Conservation (phyloP, 345 rosid genomes). For the Brassica cretica region DNA sequence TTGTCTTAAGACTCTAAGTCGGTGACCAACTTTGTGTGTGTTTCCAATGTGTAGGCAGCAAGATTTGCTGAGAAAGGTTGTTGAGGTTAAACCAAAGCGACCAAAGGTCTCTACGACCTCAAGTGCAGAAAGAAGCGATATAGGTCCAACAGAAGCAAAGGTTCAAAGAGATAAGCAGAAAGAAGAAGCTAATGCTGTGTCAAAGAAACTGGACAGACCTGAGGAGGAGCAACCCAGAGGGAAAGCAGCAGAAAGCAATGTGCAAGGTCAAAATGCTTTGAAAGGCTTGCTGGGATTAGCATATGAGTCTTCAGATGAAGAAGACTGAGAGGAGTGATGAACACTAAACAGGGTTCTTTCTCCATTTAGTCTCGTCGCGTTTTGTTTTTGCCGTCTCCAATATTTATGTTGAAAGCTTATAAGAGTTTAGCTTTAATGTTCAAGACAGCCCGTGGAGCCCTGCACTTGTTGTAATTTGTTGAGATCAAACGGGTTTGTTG, state of each 20-base stretch:
- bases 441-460: neutral
- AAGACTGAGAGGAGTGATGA: conserved; percentile 38
- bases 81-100: conserved; percentile 85
- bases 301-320: conserved; percentile 87
- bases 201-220: conserved; percentile 27
- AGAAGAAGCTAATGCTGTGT: conserved; percentile 30
- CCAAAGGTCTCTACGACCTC: conserved; percentile 45
- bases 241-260: conserved; percentile 27
- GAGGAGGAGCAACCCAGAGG: conserved; percentile 35
- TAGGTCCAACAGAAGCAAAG: conserved; percentile 33
- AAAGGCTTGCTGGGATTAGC: conserved; percentile 77
- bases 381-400: conserved; percentile 16
- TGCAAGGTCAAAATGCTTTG: conserved; percentile 46
- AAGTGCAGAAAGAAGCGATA: conserved; percentile 37
- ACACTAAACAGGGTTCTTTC: neutral
- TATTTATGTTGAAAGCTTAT: conserved; percentile 24
- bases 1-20: neutral
- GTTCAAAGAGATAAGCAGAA: conserved; percentile 36
- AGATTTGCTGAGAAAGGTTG: conserved; percentile 81
- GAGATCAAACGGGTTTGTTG: conserved; percentile 28
- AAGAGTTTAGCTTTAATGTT: conserved; percentile 33
- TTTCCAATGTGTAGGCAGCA: conserved; percentile 62
- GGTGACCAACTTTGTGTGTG: neutral
- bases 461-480: conserved; percentile 36
- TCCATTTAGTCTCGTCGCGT: neutral